Base-by-base conservation (phyloP, 2,329 filamentous ascomycete genomes). In the Botrytis fragariae region DNA sequence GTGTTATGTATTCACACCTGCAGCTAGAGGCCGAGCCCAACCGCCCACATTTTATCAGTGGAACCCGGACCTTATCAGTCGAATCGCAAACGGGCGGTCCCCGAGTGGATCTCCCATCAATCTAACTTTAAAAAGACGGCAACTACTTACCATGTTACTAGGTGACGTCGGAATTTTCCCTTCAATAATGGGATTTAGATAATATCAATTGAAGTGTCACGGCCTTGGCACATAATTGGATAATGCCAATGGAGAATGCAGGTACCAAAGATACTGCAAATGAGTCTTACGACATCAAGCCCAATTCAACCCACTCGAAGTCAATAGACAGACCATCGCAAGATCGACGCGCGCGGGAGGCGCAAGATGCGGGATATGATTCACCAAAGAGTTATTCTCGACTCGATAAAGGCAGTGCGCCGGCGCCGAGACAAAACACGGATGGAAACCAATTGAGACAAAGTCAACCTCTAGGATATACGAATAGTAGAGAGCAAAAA, bases 391-490 rank as follows among this genome's bases (percentile, higher is more conserved):
- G 76, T 6, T 84, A 84, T 72, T 79, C 75, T 57, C 84, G 84
- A 72, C 79, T 86, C 29, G 81, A 83, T 69, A 84, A 86, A 0
- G 82, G 79, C 12, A 82, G 84, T 25, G 79, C 83, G 59, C 84
- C 85, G 7, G 80, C 83, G 57, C 84, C 85, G 6, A 79, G 86
- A 4, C 81, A 85, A 71, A 84, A 84, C 74, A 82, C 77, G n/a
- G 79, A 81, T 61, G 82, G 83, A 70, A 79, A 76, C 65, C 75
- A 73, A 29, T 76, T 79, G 69, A 83, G 80, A 74, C 80, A 77
- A 35, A 79, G 81, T 77, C 80, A 79, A 68, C 83, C 79, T 54
- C 80, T 83, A 44, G 84, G 85, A 73, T 78, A 20, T 32, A 18
- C 44, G 35, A 51, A 42, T 14, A 61, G 42, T 51, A 44, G 29